These are phyloP conservation scores for Capsicum pubescens DNA, from an alignment of 257 asterid species.

Conservation along the genomic window DNA sequence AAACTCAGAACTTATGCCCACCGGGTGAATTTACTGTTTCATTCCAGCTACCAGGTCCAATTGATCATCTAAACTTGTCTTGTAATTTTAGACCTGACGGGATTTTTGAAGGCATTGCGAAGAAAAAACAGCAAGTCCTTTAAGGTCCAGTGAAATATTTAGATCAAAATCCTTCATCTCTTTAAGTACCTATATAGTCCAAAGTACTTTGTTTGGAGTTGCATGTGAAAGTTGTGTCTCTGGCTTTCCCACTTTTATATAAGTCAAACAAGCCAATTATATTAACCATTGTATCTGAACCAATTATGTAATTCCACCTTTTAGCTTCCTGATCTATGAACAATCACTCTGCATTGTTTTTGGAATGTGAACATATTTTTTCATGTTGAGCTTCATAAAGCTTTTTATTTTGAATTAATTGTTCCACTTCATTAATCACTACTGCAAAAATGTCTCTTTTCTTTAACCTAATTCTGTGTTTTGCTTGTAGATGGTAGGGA, in stretches of 20 bases:
- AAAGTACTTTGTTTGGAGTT: neutral
- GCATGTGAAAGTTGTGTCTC: neutral
- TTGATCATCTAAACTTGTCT: constrained; percentile 37
- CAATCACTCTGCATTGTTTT: too few relatives aligned
- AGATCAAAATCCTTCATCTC: neutral
- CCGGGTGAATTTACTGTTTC: constrained; percentile 55
- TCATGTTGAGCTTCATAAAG: too few relatives aligned
- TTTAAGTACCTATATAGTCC: neutral
- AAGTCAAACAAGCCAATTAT: too few relatives aligned
- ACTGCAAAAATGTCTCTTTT: too few relatives aligned
- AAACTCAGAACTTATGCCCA: constrained; percentile 50
- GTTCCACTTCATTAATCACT: too few relatives aligned
- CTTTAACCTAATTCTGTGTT: too few relatives aligned
- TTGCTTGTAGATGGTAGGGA: too few relatives aligned
- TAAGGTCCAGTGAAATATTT: neutral
- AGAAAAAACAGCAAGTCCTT: constrained; percentile 35
- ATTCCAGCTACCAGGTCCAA: constrained; percentile 56
- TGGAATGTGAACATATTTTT: too few relatives aligned
- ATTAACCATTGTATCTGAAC: neutral
- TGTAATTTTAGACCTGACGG: constrained; percentile 50
- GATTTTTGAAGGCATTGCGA: constrained; percentile 51
- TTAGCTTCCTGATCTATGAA: too few relatives aligned
- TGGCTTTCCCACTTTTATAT: neutral
- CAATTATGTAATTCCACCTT: too few relatives aligned
- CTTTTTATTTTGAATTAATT: too few relatives aligned